Percentiles rank a stretch among this genome's conserved stretches.
phyloP scores from a whole-genome alignment of 139 green algal species.

The Haematococcus lacustris region DNA sequence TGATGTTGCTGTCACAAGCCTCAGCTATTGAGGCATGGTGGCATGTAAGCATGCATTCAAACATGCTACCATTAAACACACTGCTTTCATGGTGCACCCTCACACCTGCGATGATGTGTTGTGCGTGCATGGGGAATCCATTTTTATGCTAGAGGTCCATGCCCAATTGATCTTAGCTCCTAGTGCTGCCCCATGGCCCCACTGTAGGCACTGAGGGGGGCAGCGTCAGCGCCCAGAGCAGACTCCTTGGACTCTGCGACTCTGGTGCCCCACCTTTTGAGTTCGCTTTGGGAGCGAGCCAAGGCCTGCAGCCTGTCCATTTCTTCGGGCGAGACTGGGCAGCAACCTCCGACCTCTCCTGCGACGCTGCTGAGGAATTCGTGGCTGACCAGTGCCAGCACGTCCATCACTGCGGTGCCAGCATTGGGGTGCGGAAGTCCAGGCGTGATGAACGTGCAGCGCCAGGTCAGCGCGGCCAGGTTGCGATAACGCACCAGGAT shows the following conservation, averaged over 20 bases:
- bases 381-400: constrained; percentile 31
- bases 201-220: not conserved
- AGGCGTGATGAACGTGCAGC: not conserved
- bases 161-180: not conserved
- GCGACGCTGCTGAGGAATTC: constrained; percentile 31
- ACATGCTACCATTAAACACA: not conserved
- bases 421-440: not conserved
- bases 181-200: not conserved
- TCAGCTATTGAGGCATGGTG: not conserved
- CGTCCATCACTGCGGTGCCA: constrained; percentile 44
- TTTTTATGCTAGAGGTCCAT: not conserved
- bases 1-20: not conserved
- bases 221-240: not conserved
- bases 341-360: constrained; percentile 41
- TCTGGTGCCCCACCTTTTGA: constrained; percentile 10
- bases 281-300: constrained; percentile 7
- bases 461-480: too few relatives aligned
- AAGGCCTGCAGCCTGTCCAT: constrained; percentile 14
- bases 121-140: not conserved
- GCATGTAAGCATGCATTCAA: not conserved
- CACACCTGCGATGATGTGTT: not conserved
- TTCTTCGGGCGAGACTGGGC: constrained; percentile 19
- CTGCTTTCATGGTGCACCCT: not conserved
- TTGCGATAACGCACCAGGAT: too few relatives aligned
- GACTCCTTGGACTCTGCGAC: not conserved